Conservation (phyloP, 257 asterid species). For the Fraxinus cuspidata region DNA sequence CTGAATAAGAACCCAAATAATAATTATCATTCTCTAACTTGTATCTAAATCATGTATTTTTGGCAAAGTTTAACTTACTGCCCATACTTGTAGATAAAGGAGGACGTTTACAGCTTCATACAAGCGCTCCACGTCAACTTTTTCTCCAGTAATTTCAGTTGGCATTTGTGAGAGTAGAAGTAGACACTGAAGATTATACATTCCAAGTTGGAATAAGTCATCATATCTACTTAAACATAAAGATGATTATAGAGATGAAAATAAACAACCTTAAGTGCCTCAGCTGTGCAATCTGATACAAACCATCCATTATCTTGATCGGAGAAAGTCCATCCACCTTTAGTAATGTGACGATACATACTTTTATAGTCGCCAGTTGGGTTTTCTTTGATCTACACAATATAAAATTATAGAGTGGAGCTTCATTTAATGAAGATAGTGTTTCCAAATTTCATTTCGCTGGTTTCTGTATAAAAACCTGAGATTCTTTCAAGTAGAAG, state of each 20-base stretch:
- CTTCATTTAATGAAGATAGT: too few relatives aligned
- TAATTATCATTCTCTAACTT: too few relatives aligned
- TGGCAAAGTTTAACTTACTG: neutral
- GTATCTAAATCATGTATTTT: too few relatives aligned
- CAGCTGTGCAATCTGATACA: slow-evolving; percentile 76
- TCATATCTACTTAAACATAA: too few relatives aligned
- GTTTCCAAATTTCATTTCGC: neutral
- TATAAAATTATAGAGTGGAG: neutral
- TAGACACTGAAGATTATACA: slow-evolving; percentile 39
- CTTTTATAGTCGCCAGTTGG: slow-evolving; percentile 55
- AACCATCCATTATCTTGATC: slow-evolving; percentile 87
- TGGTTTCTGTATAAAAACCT: slow-evolving; percentile 29
- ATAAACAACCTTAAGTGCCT: slow-evolving; percentile 56
- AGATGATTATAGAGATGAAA: neutral
- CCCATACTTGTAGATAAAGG: slow-evolving; percentile 47
- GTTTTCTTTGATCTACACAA: slow-evolving; percentile 52
- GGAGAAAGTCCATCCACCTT: slow-evolving; percentile 82
- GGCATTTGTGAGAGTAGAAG: slow-evolving; percentile 56
- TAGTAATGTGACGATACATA: slow-evolving; percentile 74
- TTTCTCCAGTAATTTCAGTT: slow-evolving; percentile 43
- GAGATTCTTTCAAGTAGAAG: slow-evolving; percentile 73
- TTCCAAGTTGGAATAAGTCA: neutral
- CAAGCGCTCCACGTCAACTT: slow-evolving; percentile 38
- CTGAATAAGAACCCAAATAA: slow-evolving; percentile 21
- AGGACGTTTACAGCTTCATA: slow-evolving; percentile 52